Conservation (phyloP, 2,329 filamentous ascomycete species). For the Colletotrichum magnum region DNA sequence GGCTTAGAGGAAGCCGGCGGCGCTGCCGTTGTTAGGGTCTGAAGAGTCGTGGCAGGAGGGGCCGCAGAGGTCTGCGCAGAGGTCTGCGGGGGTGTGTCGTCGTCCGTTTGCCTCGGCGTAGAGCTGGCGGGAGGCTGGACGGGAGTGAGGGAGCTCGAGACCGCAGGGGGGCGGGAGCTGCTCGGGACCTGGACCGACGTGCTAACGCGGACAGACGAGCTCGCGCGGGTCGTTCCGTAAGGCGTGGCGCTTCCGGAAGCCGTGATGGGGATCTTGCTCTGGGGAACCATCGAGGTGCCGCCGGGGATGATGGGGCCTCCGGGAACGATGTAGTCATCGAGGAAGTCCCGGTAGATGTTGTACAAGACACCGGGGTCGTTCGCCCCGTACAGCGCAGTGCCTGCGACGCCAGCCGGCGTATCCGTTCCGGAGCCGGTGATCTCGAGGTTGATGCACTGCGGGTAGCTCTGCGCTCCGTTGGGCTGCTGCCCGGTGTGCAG, state of each 20-base stretch:
- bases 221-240: slow-evolving; percentile 3
- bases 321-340: slow-evolving; percentile 44
- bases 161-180: too few species aligned
- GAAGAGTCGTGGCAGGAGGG: slow-evolving; percentile 17
- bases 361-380: slow-evolving; percentile 67
- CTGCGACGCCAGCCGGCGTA: slow-evolving; percentile 60
- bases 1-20: not conserved
- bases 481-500: slow-evolving; percentile 61
- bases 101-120: not conserved
- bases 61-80: not conserved
- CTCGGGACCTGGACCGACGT: not conserved
- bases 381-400: slow-evolving; percentile 66
- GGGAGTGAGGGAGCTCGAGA: too few species aligned
- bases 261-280: slow-evolving; percentile 40
- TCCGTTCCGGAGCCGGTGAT: slow-evolving; percentile 66
- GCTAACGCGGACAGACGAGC: not conserved
- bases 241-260: slow-evolving; percentile 41
- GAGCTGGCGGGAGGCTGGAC: not conserved
- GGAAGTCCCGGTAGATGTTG: slow-evolving; percentile 63
- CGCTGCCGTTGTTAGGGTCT: slow-evolving; percentile 3
- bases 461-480: slow-evolving; percentile 64
- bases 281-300: slow-evolving; percentile 41
- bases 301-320: slow-evolving; percentile 49
- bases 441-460: slow-evolving; percentile 69
- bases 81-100: not conserved